Base-by-base conservation (phyloP, 2,329 filamentous ascomycete species). In the Thielaviopsis cerberus region DNA sequence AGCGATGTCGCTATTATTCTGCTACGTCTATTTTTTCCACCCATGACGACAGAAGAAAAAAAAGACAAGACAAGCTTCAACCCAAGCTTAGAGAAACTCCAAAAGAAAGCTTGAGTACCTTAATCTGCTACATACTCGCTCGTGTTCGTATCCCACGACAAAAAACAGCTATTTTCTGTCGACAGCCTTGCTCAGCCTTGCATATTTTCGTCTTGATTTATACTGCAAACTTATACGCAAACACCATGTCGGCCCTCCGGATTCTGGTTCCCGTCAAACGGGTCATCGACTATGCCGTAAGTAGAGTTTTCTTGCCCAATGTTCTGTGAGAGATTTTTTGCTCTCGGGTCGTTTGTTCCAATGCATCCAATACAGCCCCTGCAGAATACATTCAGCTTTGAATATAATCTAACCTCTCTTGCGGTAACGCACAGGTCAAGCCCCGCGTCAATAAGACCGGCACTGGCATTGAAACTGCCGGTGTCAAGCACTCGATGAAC, bases 401-500 rank as follows among this genome's bases (percentile, higher is more conserved):
- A n/a, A 48, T 48, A 22, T 17, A 22, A 48, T 17, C 41, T 48
- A 48, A 48, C 41, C 5, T 48, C 48, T 27, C 25, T 22, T 45
- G 4, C 34, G 15, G 15, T 41, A 11, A 25, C 22, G 37, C 17
- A 54, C 65, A 84, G 81, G 79, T 83, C 74, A 83, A 83, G 67
- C 80, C 80, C 59, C 79, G 81, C 64, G 79, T 84, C 69, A 84
- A 84, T 75, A 83, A 82, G 70, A 73, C 80, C 66, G 78, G 80
- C 72, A 96, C 91, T 62, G 91, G 82, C 68, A 85, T 98, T 72
- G 91, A 96, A 73, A 95, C 87, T 58, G 78, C 84, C 63, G 87
- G 87, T 64, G 89, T 97, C 67, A 97, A 97, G 74, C 91, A 97
- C 79, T 90, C 85, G 69, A 91, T 98, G 81, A 98, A 97, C 78